These are phyloP conservation scores for Malassezia dermatis DNA, from an alignment of 1,284 basidiomycete species.

Conservation along the genomic window DNA sequence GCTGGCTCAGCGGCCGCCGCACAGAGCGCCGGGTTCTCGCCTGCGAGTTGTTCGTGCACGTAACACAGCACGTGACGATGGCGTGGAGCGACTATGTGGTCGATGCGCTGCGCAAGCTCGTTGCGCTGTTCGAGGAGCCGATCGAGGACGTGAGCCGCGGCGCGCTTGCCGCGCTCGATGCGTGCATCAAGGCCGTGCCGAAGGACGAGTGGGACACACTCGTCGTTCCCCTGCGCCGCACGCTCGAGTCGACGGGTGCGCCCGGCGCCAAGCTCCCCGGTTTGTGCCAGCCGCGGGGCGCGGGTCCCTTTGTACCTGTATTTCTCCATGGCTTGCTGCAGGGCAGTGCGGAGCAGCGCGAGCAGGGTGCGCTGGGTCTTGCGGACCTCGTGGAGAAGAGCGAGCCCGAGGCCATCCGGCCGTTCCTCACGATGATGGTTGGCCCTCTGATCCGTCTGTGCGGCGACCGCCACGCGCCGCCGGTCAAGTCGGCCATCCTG, in stretches of 20 bases:
- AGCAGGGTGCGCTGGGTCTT: slow-evolving; percentile 88
- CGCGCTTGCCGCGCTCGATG: slow-evolving; percentile 73
- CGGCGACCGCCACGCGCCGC: slow-evolving; percentile 43
- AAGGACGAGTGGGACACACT: slow-evolving; percentile 77
- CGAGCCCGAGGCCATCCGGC: slow-evolving; percentile 77
- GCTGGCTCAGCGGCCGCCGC: slow-evolving; percentile 35
- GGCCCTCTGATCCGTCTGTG: slow-evolving; percentile 68
- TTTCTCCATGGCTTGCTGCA: slow-evolving; percentile 66
- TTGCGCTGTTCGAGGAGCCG: slow-evolving; percentile 73
- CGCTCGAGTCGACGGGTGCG: slow-evolving; percentile 73
- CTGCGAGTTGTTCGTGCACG: slow-evolving; percentile 33
- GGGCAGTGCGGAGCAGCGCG: slow-evolving; percentile 55
- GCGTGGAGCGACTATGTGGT: slow-evolving; percentile 58
- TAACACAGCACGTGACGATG: slow-evolving; percentile 31
- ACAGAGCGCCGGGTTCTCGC: slow-evolving; percentile 28
- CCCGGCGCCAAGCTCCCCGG: slow-evolving; percentile 64
- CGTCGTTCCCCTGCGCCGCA: slow-evolving; percentile 62
- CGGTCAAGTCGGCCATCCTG: slow-evolving; percentile 45
- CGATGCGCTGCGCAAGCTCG: slow-evolving; percentile 89
- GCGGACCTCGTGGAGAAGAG: slow-evolving; percentile 88
- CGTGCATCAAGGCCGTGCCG: slow-evolving; percentile 76
- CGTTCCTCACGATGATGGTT: slow-evolving; percentile 90
- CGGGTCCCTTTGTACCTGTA: slow-evolving; percentile 75
- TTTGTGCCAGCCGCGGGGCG: slow-evolving; percentile 67
- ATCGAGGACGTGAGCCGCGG: slow-evolving; percentile 63